Evolutionary conservation across 352 stramenopile genomes (phyloP), one percentile per base, ranked within the genome.

Genomic region (Phytophthora nicotianae): DNA sequence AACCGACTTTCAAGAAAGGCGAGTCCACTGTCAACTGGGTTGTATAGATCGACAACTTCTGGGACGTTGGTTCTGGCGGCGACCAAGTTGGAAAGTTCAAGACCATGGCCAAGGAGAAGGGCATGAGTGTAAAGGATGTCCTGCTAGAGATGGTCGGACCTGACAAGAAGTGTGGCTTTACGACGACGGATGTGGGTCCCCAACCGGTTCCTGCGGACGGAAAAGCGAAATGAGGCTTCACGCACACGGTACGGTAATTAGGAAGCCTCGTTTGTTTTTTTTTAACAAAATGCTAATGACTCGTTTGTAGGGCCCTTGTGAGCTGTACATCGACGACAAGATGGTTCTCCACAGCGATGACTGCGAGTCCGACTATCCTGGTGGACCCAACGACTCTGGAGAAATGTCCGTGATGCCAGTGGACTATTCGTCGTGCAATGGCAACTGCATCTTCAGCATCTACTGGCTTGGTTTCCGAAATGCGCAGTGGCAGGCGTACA

Each of bases 251-350:
- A 46, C 5, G 40, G 27, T 27, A 46, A 17, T 38, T 33, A 7
- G 24, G 13, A 23, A 20, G 14, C 10, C 37, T 13, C 33, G 9
- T 17, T 10, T 14, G 7, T 5, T 43, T 4, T 13, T 20, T 20
- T 8, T 29, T n/a, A 16, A 58, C 51, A 19, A 19, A 5, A 5
- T 49, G 21, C 20, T 49, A 33, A 49, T 33, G 21, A 13, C 1
- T 49, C 19, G 0, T 13, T 32, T 32, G 10, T 24, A 48, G 29
- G 75, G 70, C 9, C 70, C 76, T 9, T 82, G 73, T 10, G 70
- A 81, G 29, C 35, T 85, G 23, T 85, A 75, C 67, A 43, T 83
- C 23, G 71, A 81, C 52, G 57, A 77, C 60, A 78, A 52, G 17
- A 66, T 65, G 33, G 70, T 75, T 7, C 58, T 74, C 5, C 55